phyloP scores from a whole-genome alignment of 192 early-diverging fungal species.

The Rhizophagus clarus region DNA sequence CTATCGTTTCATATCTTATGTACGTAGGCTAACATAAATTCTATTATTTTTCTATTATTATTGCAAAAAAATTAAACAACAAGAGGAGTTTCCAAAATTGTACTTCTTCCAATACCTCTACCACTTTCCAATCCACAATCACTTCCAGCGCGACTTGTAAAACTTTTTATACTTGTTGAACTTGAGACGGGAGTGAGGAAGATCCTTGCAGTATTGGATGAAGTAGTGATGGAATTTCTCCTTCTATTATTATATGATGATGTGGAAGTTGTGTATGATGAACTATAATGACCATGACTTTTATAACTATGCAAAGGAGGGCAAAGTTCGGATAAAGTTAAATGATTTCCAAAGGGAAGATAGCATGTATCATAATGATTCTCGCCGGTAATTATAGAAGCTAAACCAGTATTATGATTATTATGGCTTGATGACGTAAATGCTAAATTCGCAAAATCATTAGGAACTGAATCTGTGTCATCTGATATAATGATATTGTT shows the following conservation, averaged over 20 bases:
- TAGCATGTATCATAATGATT: constrained; percentile 22
- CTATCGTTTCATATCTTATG: too few species aligned
- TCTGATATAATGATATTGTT: constrained; percentile 7
- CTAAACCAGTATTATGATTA: constrained; percentile 9
- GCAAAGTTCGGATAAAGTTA: constrained; percentile 20
- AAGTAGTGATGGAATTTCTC: background rate
- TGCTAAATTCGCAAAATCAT: background rate
- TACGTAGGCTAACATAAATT: background rate
- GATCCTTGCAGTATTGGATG: background rate
- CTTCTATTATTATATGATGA: background rate
- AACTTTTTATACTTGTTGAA: constrained; percentile 4
- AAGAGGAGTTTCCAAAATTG: background rate
- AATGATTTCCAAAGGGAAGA: constrained; percentile 26
- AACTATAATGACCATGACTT: background rate
- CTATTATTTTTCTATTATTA: background rate
- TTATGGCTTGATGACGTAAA: background rate
- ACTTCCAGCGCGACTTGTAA: constrained; percentile 10
- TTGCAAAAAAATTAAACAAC: background rate
- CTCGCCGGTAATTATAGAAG: constrained; percentile 22
- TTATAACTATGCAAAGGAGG: background rate
- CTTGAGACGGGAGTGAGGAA: constrained; percentile 10
- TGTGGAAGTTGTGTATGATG: background rate
- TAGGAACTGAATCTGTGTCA: background rate
- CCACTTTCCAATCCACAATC: constrained; percentile 15
- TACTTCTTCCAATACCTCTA: background rate